Base-by-base conservation (phyloP, 768 basidiomycete genomes). In the Dioszegia hungarica region DNA sequence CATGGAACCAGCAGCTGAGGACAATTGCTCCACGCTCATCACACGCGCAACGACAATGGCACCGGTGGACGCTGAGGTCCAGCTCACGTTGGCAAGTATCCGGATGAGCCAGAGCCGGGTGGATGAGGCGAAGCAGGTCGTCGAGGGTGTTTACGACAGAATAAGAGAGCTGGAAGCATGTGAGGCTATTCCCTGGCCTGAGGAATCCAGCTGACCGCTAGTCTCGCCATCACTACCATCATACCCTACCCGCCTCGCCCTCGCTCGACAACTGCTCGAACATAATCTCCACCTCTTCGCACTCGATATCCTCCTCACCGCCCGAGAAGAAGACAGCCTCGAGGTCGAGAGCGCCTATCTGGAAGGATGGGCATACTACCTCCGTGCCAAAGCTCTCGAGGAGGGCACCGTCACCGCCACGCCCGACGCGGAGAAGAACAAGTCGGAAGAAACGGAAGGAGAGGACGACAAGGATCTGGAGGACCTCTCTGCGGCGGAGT, bases 271-370 rank as follows among this genome's bases (percentile, higher is more conserved):
- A 0, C 86, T 92, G 70, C 80, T 93, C 22, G 91, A 95, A 73
- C 79, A 92, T 19, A 76, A 79, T 2, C 78, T 87, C 3, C 88
- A 83, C 70, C 79, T 84, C 0, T 84, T 85, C 24, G 90, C 90
- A 0, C 77, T 93, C 5, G 75, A 85, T 11, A 84, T 92, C 14
- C 76, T 94, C 25, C 84, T 88, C 40, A 88, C 86, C 12, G 81
- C 92, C 10, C 85, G 92, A 76, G 82, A 86, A 10, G 77, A 85
- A 0, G 90, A 93, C 73, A 88, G 91, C 62, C 82, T 89, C 68
- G 86, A 89, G 51, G 85, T 91, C 12, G 90, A 93, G 65, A 91
- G 86, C 1, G 93, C 91, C 86, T 94, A 94, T 70, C 82, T 94
- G 27, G 90, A 93, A 75, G 91, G 90, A 51, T 95, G 90, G 90